Percentiles rank a stretch among this genome's conserved stretches.
Conservation (phyloP, 768 basidiomycete genomes). For the Mycena alexandri region DNA sequence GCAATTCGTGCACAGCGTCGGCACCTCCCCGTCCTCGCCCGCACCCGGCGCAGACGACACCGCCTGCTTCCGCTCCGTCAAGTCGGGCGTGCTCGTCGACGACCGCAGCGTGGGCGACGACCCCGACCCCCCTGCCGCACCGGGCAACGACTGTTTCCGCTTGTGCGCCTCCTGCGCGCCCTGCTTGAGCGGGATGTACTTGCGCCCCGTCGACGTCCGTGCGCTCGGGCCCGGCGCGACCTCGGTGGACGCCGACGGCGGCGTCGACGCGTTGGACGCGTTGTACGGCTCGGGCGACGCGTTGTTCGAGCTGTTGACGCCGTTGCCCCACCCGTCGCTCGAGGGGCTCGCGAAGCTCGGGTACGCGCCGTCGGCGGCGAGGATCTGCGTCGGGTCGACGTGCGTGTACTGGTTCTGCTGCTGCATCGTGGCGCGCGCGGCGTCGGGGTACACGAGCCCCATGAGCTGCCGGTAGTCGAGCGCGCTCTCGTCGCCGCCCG, state of each 20-base stretch:
- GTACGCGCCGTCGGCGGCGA: constrained; percentile 55
- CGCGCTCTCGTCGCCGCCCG: constrained; percentile 65
- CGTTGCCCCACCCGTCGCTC: constrained; percentile 86
- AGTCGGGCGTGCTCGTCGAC: constrained; percentile 78
- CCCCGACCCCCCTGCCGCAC: constrained; percentile 19
- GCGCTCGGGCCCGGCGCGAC: constrained; percentile 52
- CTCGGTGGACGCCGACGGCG: constrained; percentile 75
- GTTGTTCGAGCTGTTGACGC: constrained; percentile 71
- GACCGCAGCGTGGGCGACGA: constrained; percentile 56
- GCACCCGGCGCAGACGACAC: too few species aligned
- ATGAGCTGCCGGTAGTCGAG: constrained; percentile 78
- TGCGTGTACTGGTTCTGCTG: constrained; percentile 74
- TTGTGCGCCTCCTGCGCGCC: constrained; percentile 65
- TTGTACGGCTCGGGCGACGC: constrained; percentile 84
- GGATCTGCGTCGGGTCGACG: constrained; percentile 95
- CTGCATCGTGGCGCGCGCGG: constrained; percentile 57
- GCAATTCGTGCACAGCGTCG: constrained; percentile 94
- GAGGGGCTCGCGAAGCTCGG: constrained; percentile 78
- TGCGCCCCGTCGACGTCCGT: constrained; percentile 54
- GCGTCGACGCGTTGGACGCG: constrained; percentile 78
- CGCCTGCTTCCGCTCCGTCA: constrained; percentile 52
- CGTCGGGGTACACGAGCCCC: constrained; percentile 70
- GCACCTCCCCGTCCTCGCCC: constrained; percentile 76
- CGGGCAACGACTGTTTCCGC: constrained; percentile 61
- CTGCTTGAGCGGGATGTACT: constrained; percentile 76